Evolutionary conservation across 805 yeast species (phyloP), one percentile per base, ranked within the genome.

Genomic region (Candida piceae): DNA sequence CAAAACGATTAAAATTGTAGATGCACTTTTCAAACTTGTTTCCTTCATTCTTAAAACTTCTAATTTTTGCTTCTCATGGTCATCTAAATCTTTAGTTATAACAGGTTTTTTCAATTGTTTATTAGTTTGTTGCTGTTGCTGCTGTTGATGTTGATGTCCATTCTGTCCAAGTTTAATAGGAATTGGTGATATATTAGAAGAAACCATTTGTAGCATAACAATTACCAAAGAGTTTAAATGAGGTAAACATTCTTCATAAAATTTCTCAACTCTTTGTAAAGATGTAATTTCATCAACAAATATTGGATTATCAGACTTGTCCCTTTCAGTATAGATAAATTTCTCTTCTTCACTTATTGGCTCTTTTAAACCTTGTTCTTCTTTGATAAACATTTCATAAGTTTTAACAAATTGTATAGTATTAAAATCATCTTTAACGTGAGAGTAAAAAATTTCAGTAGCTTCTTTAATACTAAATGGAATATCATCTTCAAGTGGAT

Each of bases 401-500:
- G 82, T 90, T 19, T 68, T 57, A 78, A 88, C 80, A 30, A 89
- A 58, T 50, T 89, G 88, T 40, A 76, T 70, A 12, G 76, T 67
- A n/a, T 80, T 72, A 37, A 84, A 72, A 32, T 84, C 79, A 16
- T 82, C 81, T 38, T 76, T 68, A 2, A 85, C 71, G 12, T 83
- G 74, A 9, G 73, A 62, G 20, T 72, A 68, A 42, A 86, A 72
- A 7, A 90, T 71, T 11, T 73, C 72, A 17, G 85, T 70, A 0
- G 96, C 96, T 55, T 90, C 96, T 31, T 72, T 66, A 20, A 89
- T 78, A 42, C 95, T 87, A 27, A 63, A 70, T 0, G 97, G 97
- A 0, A 79, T 76, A 5, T 55, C 64, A 13, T 46, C 33, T 3
- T 39, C 28, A 12, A 46, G 45, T 4, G 66, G 64, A 36, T 57